These are phyloP conservation scores for Magnusiomyces paraingens DNA, from an alignment of 1,139 yeast genomes.

Conservation along the genomic window DNA sequence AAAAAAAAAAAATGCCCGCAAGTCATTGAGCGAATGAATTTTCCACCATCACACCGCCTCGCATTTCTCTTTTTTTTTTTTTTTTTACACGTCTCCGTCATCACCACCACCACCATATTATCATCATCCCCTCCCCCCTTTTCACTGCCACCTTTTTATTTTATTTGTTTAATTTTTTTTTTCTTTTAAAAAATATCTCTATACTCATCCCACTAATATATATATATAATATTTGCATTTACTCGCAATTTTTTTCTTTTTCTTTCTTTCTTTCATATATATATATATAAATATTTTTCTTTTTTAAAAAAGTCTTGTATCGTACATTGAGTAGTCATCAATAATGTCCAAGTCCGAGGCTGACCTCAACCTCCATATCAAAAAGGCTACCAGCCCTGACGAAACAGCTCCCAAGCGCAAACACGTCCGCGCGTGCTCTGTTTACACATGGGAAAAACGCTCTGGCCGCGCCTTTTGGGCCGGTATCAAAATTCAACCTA, in stretches of 20 bases:
- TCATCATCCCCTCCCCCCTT: no score
- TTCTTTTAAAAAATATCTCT: no score
- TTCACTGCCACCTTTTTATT: no score
- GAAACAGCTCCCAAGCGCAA: conserved; percentile 94
- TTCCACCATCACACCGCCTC: no score
- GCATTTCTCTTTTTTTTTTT: no score
- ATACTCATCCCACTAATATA: no score
- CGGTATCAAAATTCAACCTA: conserved; percentile 70
- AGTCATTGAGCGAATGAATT: no score
- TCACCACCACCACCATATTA: no score
- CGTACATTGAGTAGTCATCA: no score
- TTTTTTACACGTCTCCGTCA: no score
- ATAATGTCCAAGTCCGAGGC: conserved; percentile 30
- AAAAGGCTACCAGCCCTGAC: conserved; percentile 80
- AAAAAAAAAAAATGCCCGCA: no score
- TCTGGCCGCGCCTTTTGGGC: conserved; percentile 85
- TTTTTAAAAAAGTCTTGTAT: conserved; percentile 13
- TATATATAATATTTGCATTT: neutral
- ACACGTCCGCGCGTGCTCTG: conserved; percentile 87
- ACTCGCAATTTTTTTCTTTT: neutral
- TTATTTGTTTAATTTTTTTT: no score
- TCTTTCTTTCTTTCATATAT: neutral
- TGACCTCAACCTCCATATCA: conserved; percentile 52
- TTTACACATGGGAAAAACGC: conserved; percentile 93
- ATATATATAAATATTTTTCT: neutral